Conservation (phyloP, 2,329 filamentous ascomycete species). For the Cercospora sp. region DNA sequence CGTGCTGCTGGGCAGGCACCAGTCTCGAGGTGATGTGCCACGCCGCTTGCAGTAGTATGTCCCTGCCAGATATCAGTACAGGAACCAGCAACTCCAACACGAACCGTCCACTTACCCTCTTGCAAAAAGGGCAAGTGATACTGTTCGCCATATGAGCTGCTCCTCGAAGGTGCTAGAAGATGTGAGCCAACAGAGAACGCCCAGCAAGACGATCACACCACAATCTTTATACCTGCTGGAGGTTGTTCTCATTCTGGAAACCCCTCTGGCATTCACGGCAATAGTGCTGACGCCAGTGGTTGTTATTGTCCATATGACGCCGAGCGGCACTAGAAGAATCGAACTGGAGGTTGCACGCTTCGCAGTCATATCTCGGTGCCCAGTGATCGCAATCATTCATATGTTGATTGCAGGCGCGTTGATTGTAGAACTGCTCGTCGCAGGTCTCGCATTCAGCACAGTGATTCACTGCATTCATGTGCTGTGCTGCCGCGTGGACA, state of each 20-base stretch:
- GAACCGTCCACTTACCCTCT: conserved; percentile 14
- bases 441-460: conserved; percentile 39
- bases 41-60: conserved; percentile 55
- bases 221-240: conserved; percentile 26
- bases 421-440: conserved; percentile 29
- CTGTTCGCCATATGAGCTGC: conserved; percentile 49
- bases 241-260: conserved; percentile 40
- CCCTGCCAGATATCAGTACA: neutral
- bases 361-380: conserved; percentile 30
- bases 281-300: conserved; percentile 40
- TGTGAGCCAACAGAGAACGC: neutral
- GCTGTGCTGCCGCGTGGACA: conserved; percentile 15
- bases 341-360: conserved; percentile 35
- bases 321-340: conserved; percentile 23
- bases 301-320: conserved; percentile 34
- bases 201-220: neutral
- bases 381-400: conserved; percentile 39
- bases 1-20: conserved; percentile 54
- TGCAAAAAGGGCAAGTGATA: conserved; percentile 60
- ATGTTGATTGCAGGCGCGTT: conserved; percentile 36
- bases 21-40: conserved; percentile 59
- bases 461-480: conserved; percentile 25
- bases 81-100: neutral
- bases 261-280: conserved; percentile 32
- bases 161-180: conserved; percentile 57